A percentile compares a stretch with the other conserved stretches of the same genome.
phyloP scores from a whole-genome alignment of 257 asterid genomes.

The Fraxinus anomala region DNA sequence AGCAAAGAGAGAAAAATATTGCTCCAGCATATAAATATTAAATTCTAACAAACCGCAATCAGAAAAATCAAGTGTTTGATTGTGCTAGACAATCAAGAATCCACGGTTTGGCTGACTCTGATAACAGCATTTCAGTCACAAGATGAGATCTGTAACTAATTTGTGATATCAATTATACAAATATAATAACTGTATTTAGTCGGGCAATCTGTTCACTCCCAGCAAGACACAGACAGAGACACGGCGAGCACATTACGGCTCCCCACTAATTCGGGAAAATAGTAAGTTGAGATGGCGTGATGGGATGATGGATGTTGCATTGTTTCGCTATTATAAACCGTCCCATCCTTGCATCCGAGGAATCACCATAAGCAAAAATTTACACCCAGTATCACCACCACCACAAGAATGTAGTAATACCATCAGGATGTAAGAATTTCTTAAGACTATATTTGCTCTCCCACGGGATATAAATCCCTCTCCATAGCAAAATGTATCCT shows the following conservation, averaged over 20 bases:
- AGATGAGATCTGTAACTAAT: neutral
- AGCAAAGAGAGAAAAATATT: no score
- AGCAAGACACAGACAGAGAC: no score
- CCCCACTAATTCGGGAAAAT: neutral
- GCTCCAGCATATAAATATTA: no score
- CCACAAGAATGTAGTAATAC: neutral
- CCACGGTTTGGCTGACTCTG: no score
- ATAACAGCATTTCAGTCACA: no score
- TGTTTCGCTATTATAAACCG: neutral
- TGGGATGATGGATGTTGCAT: neutral
- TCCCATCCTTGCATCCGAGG: neutral
- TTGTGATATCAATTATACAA: neutral
- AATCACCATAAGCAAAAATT: neutral
- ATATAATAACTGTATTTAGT: neutral
- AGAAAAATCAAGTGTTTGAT: no score
- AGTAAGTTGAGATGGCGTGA: neutral
- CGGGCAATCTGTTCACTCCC: neutral
- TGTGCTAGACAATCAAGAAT: no score
- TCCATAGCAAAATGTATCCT: neutral
- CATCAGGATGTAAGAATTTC: neutral
- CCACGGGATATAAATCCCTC: neutral
- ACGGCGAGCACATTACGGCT: no score
- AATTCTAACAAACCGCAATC: no score
- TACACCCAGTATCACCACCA: neutral
- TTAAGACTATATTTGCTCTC: neutral